A percentile compares a stretch with the other conserved stretches of the same genome.
Evolutionary conservation across 345 rosid genomes (phyloP).

Genomic region (Gossypium thurberi): DNA sequence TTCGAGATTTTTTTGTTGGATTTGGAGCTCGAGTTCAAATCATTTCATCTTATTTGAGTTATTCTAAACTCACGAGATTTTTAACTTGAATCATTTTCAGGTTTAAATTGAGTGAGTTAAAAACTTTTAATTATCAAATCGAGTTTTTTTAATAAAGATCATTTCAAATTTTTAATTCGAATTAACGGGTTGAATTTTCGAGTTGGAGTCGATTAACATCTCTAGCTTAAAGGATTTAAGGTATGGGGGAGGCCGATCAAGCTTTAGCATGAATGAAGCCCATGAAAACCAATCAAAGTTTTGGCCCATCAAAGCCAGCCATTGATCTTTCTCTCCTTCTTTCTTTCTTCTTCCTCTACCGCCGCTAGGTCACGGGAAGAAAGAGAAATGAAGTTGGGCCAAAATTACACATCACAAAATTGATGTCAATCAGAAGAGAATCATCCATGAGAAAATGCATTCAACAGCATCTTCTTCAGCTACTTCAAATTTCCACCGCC

Average conservation of each 20-base stretch:
- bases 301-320: neutral
- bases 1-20: too few relatives aligned
- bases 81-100: too few relatives aligned
- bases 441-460: slow-evolving; percentile 41
- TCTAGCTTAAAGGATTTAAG: too few relatives aligned
- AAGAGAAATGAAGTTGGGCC: neutral
- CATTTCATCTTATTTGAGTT: too few relatives aligned
- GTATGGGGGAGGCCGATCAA: neutral
- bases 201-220: too few relatives aligned
- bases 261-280: neutral
- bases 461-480: slow-evolving; percentile 5
- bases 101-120: too few relatives aligned
- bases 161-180: too few relatives aligned
- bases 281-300: neutral
- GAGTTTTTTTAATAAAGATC: too few relatives aligned
- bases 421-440: neutral
- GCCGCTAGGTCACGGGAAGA: neutral
- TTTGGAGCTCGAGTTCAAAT: too few relatives aligned
- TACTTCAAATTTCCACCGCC: neutral
- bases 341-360: neutral
- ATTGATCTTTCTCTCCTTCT: neutral
- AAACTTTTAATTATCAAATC: too few relatives aligned
- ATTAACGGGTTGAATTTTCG: too few relatives aligned
- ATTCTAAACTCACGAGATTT: too few relatives aligned
- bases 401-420: neutral